A percentile compares a stretch with the other conserved stretches of the same genome.
Evolutionary conservation across 2,329 filamentous ascomycete species (phyloP).

Genomic region (Kalmusia sp.): DNA sequence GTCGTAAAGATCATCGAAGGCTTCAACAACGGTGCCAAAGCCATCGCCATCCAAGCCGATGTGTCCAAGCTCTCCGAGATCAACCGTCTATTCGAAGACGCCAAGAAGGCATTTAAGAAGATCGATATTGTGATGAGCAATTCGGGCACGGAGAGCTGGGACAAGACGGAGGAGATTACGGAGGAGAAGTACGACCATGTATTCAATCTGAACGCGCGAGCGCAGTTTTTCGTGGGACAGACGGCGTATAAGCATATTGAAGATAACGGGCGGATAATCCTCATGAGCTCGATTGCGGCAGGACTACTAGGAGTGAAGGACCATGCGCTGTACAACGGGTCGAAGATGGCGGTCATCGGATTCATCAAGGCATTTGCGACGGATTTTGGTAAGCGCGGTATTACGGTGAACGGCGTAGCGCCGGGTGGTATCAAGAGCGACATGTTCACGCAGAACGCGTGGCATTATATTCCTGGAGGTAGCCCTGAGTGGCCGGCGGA

Average conservation of each 20-base stretch:
- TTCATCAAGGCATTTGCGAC: conserved; percentile 75
- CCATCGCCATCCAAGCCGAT: conserved; percentile 66
- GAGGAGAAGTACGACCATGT: conserved; percentile 76
- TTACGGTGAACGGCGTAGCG: conserved; percentile 76
- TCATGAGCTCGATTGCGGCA: conserved; percentile 76
- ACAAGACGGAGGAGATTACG: conserved; percentile 71
- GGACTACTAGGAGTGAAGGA: conserved; percentile 72
- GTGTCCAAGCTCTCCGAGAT: conserved; percentile 64
- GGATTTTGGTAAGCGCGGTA: conserved; percentile 71
- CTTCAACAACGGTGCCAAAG: conserved; percentile 57
- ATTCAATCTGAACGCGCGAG: conserved; percentile 71
- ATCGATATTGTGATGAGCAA: conserved; percentile 60
- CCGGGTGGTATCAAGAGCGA: conserved; percentile 78
- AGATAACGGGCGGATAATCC: conserved; percentile 73
- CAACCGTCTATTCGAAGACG: conserved; percentile 60
- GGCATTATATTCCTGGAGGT: conserved; percentile 58
- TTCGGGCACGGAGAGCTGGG: conserved; percentile 69
- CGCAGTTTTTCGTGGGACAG: conserved; percentile 80
- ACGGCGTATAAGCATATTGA: conserved; percentile 75
- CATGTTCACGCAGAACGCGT: conserved; percentile 75
- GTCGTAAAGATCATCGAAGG: conserved; percentile 55
- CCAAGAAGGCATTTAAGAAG: conserved; percentile 53
- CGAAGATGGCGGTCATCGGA: conserved; percentile 76
- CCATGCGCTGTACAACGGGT: conserved; percentile 75
- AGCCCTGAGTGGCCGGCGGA: conserved; percentile 57